Evolutionary conservation across 495 filamentous ascomycete species (phyloP), one percentile per base, ranked within the genome.

Genomic region (Xylaria longipes): DNA sequence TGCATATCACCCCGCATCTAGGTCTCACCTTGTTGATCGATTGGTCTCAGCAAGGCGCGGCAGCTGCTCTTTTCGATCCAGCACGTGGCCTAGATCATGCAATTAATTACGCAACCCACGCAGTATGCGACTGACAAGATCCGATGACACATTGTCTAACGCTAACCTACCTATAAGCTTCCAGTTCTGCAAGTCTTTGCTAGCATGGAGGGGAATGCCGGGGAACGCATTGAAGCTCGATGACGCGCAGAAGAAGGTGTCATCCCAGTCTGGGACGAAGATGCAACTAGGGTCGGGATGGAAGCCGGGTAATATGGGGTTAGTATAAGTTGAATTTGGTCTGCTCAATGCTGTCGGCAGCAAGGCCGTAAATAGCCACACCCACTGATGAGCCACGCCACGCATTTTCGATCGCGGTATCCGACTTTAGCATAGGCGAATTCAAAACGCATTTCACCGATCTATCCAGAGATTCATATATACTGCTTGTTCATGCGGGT

Each of bases 281-380:
- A 87, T 86, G 71, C 86, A 88, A 70, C 81, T 84, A 0, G 88
- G 88, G 72, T 89, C 87, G 0, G 87, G 85, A 72, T 87, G 83
- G 73, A 87, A 89, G 27, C 87, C 87, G 0, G 86, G 86, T 11
- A 88, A 71, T 65, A 88, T 86, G 15, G 87, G 87, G 73, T 89
- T 88, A 60, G 76, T 74, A 67, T 82, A 82, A 7, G 82, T 81
- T 9, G 81, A 82, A 52, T 82, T 80, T 14, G 65, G 35, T 25
- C 35, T 67, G 39, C 54, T 37, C 6, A 22, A 17, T 27, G 67
- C 17, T 14, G 31, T 35, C 25, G 72, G 45, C 20, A 50, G 17
- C 14, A 72, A 6, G 52, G 64, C 57, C 35, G 58, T 71, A 6
- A 74, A 57, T 14, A 52, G 22, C 61, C 39, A 64, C 5, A 12